Evolutionary conservation across 202 grass and related monocot species (phyloP).

Genomic region (Carex sylvatica): DNA sequence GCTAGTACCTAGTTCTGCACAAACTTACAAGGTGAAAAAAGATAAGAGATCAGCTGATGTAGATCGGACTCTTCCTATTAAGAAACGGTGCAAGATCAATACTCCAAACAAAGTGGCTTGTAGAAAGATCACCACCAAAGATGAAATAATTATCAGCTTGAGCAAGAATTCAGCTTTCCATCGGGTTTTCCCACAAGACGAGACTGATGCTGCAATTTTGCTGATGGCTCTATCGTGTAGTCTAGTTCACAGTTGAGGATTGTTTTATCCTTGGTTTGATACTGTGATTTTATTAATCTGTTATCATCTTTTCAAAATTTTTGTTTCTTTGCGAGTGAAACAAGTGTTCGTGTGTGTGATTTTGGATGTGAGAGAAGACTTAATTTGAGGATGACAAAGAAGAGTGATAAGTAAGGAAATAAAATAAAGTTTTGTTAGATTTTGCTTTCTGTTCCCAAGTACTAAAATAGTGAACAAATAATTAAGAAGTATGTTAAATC

Average conservation of each 20-base stretch:
- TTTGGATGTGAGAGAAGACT: slow-evolving; percentile 14
- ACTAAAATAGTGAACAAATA: not conserved
- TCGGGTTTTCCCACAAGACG: slow-evolving; percentile 56
- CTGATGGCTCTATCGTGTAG: slow-evolving; percentile 85
- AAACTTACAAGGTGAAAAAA: slow-evolving; percentile 48
- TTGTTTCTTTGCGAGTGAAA: not conserved
- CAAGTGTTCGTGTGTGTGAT: slow-evolving; percentile 21
- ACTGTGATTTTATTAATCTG: slow-evolving; percentile 7
- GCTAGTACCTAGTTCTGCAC: not conserved
- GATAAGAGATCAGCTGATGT: slow-evolving; percentile 48
- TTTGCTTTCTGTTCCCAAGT: not conserved
- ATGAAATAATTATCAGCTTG: slow-evolving; percentile 44
- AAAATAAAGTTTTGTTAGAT: slow-evolving; percentile 12
- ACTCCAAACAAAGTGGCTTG: not conserved
- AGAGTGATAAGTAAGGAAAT: slow-evolving; percentile 11
- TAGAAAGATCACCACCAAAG: slow-evolving; percentile 22
- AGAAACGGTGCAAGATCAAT: slow-evolving; percentile 82
- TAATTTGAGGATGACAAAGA: not conserved
- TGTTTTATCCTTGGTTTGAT: not conserved
- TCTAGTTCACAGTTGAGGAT: slow-evolving; percentile 54
- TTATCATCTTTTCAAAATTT: not conserved
- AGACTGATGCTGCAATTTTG: slow-evolving; percentile 88
- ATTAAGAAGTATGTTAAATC: not conserved
- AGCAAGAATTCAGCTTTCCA: slow-evolving; percentile 39
- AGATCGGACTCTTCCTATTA: slow-evolving; percentile 75